phyloP scores from a whole-genome alignment of 2,329 filamentous ascomycete species.

The Curvularia hawaiiensis region DNA sequence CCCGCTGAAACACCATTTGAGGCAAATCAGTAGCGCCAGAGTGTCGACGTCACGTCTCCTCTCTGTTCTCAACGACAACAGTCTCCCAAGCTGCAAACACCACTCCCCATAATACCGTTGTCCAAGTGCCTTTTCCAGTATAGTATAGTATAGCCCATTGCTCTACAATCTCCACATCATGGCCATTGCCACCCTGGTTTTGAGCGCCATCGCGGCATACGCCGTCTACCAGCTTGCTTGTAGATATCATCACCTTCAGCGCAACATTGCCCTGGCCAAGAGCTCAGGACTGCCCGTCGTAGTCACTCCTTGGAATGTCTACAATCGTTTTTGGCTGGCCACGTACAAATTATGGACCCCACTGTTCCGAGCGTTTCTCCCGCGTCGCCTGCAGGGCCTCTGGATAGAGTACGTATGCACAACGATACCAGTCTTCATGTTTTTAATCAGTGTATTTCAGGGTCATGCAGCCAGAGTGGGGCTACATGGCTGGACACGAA shows the following conservation, averaged over 20 bases:
- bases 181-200: conserved; percentile 28
- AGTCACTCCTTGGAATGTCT: conserved; percentile 53
- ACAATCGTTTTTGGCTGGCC: conserved; percentile 60
- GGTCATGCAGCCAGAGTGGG: conserved; percentile 64
- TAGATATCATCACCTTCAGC: conserved; percentile 45
- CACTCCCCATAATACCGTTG: neutral
- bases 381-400: conserved; percentile 59
- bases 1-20: conserved; percentile 39
- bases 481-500: conserved; percentile 61
- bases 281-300: conserved; percentile 54
- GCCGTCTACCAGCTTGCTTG: conserved; percentile 38
- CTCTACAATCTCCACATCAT: neutral
- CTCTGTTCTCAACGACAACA: conserved; percentile 14
- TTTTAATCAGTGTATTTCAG: conserved; percentile 41
- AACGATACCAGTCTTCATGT: neutral
- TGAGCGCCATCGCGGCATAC: conserved; percentile 36
- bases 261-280: conserved; percentile 53
- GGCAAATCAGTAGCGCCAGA: conserved; percentile 15
- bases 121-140: neutral
- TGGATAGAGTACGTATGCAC: conserved; percentile 63
- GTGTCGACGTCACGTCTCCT: conserved; percentile 32
- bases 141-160: neutral
- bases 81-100: conserved; percentile 7
- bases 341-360: conserved; percentile 61
- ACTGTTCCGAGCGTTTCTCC: conserved; percentile 59